Evolutionary conservation across 2,329 filamentous ascomycete species (phyloP).

Genomic region (Parastagonospora nodorum): DNA sequence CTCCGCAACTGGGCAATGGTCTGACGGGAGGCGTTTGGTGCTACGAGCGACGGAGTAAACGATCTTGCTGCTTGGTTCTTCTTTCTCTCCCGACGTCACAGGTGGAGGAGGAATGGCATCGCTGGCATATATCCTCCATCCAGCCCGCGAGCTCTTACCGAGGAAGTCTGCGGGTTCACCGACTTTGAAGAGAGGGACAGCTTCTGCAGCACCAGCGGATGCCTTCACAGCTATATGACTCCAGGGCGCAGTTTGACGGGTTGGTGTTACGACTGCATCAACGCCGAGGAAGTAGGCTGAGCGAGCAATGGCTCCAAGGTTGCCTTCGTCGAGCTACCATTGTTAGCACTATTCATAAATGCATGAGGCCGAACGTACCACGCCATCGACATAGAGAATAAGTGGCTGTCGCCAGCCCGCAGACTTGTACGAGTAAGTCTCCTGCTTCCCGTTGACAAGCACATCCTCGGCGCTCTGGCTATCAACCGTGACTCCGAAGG

Average conservation of each 20-base stretch:
- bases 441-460: conserved; percentile 70
- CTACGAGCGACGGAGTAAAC: conserved; percentile 31
- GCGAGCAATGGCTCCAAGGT: conserved; percentile 86
- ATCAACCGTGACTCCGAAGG: conserved; percentile 52
- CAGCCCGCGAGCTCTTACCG: conserved; percentile 66
- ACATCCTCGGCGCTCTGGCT: conserved; percentile 76
- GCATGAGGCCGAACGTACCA: conserved; percentile 47
- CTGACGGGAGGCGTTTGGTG: conserved; percentile 19
- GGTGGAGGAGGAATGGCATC: conserved; percentile 43
- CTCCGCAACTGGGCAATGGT: conserved; percentile 34
- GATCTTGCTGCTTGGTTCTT: conserved; percentile 31
- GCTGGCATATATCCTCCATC: conserved; percentile 85
- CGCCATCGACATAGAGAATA: conserved; percentile 74
- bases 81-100: conserved; percentile 1
- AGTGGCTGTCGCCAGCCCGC: conserved; percentile 65
- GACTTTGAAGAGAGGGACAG: conserved; percentile 73
- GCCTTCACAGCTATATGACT: conserved; percentile 83
- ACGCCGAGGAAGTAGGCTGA: conserved; percentile 90
- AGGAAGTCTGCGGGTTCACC: conserved; percentile 73
- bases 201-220: conserved; percentile 84
- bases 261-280: conserved; percentile 79
- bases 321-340: conserved; percentile 75
- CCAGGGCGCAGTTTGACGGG: conserved; percentile 71
- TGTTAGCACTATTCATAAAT: conserved; percentile 28
- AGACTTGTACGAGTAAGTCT: conserved; percentile 55